These are phyloP conservation scores for Bromus sterilis DNA, from an alignment of 176 grass and related monocot species.

Conservation along the genomic window DNA sequence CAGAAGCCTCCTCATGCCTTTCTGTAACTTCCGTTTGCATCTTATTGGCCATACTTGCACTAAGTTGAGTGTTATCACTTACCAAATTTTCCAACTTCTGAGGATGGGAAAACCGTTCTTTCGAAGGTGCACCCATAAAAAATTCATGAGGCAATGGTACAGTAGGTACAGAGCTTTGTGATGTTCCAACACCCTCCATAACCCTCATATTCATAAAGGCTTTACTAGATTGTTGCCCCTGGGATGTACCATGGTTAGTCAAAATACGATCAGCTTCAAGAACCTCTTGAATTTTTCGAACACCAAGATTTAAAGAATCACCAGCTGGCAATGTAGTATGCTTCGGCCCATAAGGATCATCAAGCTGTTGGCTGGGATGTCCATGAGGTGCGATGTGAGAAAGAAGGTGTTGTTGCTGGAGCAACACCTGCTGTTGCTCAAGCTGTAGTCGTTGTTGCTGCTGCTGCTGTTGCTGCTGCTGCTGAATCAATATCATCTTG, in stretches of 20 bases:
- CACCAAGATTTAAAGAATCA: constrained; percentile 38
- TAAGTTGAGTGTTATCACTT: not conserved
- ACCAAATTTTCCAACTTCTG: constrained; percentile 22
- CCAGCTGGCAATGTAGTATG: constrained; percentile 28
- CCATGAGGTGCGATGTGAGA: constrained; percentile 42
- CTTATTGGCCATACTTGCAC: constrained; percentile 9
- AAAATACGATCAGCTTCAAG: constrained; percentile 41
- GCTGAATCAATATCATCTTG: constrained; percentile 81
- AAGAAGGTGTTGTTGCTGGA: constrained; percentile 73
- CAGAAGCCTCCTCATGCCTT: not conserved
- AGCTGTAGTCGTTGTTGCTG: constrained; percentile 54
- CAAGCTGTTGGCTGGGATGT: constrained; percentile 42
- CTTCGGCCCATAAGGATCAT: constrained; percentile 38
- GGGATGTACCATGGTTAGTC: constrained; percentile 16
- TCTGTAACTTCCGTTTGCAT: constrained; percentile 15
- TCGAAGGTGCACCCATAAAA: constrained; percentile 25
- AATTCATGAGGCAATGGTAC: constrained; percentile 38
- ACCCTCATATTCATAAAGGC: constrained; percentile 33
- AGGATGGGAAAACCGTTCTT: constrained; percentile 30
- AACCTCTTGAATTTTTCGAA: constrained; percentile 50
- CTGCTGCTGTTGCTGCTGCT: constrained; percentile 67
- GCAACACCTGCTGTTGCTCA: constrained; percentile 57
- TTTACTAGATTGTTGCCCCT: constrained; percentile 34
- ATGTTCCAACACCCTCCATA: constrained; percentile 24
- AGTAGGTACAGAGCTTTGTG: constrained; percentile 28